A percentile compares a stretch with the other conserved stretches of the same genome.
Evolutionary conservation across 306 rosid species (phyloP).

Genomic region (Rosa rugosa): DNA sequence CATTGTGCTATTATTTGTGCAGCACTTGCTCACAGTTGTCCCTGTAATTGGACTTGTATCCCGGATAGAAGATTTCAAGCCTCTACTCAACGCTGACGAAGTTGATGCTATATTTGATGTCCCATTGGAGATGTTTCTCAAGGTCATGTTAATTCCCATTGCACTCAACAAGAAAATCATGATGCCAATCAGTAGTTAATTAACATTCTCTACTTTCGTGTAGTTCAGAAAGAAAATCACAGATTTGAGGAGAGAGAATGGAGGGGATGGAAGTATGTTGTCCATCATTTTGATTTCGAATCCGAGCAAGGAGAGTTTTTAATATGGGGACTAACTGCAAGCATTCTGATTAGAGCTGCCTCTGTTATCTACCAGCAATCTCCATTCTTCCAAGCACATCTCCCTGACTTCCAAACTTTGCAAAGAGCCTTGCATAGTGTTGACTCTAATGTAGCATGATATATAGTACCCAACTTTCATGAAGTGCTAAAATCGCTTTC

Average conservation of each 20-base stretch:
- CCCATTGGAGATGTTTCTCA: slow-evolving; percentile 39
- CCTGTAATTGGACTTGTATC: slow-evolving; percentile 33
- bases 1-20: not conserved
- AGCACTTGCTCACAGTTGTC: slow-evolving; percentile 32
- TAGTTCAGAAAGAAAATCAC: slow-evolving; percentile 29
- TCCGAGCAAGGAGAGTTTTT: slow-evolving; percentile 20
- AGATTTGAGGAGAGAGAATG: slow-evolving; percentile 37
- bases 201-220: not conserved
- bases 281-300: slow-evolving; percentile 32
- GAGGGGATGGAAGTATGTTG: slow-evolving; percentile 35
- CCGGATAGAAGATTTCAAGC: slow-evolving; percentile 28
- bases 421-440: slow-evolving; percentile 14
- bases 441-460: not conserved
- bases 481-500: not conserved
- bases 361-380: slow-evolving; percentile 28
- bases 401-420: slow-evolving; percentile 39
- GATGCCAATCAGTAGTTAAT: not conserved
- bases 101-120: slow-evolving; percentile 38
- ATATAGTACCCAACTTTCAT: not conserved
- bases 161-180: not conserved
- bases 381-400: slow-evolving; percentile 21
- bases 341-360: slow-evolving; percentile 35
- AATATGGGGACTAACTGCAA: slow-evolving; percentile 40
- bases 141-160: slow-evolving; percentile 11
- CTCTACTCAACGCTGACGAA: slow-evolving; percentile 31